phyloP scores from a whole-genome alignment of 2,329 filamentous ascomycete genomes.

The Zymoseptoria tritici region DNA sequence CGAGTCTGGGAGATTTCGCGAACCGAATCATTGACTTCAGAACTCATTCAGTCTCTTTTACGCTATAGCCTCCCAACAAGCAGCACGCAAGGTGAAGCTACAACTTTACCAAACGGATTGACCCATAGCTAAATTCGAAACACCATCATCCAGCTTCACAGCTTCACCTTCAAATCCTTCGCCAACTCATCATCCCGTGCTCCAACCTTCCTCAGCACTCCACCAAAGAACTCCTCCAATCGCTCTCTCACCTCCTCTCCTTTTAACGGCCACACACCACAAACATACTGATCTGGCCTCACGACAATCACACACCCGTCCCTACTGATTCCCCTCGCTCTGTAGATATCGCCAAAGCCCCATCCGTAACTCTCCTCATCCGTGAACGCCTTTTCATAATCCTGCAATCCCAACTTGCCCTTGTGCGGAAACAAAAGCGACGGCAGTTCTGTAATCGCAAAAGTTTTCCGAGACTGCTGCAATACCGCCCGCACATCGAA shows the following conservation, averaged over 20 bases:
- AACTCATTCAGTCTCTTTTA: no score
- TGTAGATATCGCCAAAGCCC: conserved; percentile 40
- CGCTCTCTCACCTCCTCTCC: conserved; percentile 11
- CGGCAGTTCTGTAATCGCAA: conserved; percentile 34
- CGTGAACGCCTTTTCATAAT: conserved; percentile 39
- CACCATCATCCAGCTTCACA: not conserved
- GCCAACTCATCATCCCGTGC: not conserved
- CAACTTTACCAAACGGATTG: no score
- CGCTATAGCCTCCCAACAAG: no score
- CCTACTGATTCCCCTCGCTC: conserved; percentile 51
- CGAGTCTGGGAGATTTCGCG: no score
- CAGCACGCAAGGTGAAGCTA: no score
- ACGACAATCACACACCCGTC: conserved; percentile 54
- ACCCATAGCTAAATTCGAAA: no score
- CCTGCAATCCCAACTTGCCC: conserved; percentile 27
- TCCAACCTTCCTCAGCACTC: conserved; percentile 16
- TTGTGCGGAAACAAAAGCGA: conserved; percentile 39
- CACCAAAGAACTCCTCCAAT: conserved; percentile 26
- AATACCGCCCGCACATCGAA: conserved; percentile 46
- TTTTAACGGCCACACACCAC: conserved; percentile 25
- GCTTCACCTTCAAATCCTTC: not conserved
- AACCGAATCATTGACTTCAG: no score
- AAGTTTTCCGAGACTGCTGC: conserved; percentile 23
- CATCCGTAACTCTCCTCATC: conserved; percentile 38
- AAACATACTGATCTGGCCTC: conserved; percentile 62